Evolutionary conservation across 164 flowering plant species (phyloP).

Genomic region (Platanus orientalis): DNA sequence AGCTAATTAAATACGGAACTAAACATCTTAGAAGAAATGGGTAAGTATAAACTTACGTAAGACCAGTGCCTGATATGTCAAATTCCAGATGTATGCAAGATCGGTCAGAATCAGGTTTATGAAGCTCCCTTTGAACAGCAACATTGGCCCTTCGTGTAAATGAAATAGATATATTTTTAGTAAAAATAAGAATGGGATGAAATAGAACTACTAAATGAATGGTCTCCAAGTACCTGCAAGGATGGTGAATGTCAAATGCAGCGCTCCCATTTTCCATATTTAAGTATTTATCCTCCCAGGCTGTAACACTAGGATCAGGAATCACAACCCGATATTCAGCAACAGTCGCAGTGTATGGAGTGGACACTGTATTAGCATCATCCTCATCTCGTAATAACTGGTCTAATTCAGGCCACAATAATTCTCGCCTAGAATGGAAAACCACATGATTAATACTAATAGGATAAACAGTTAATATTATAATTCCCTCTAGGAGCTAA

Average conservation of each 20-base stretch:
- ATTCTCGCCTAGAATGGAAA: constrained; percentile 52
- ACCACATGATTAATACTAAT: neutral
- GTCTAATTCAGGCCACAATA: constrained; percentile 82
- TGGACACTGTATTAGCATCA: constrained; percentile 47
- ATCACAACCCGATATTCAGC: constrained; percentile 70
- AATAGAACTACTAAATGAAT: constrained; percentile 1
- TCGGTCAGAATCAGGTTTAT: constrained; percentile 75
- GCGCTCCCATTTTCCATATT: constrained; percentile 52
- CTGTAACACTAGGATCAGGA: constrained; percentile 37
- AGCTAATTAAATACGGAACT: too few relatives aligned
- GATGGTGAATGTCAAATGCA: constrained; percentile 72
- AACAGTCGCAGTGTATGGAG: constrained; percentile 76
- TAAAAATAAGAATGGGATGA: neutral
- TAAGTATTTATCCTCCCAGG: constrained; percentile 23
- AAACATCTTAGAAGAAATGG: neutral
- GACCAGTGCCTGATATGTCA: constrained; percentile 67
- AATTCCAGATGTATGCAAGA: constrained; percentile 95
- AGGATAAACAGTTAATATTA: neutral
- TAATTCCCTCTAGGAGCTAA: neutral
- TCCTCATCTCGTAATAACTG: constrained; percentile 60
- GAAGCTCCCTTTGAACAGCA: constrained; percentile 77
- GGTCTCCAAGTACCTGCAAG: constrained; percentile 57
- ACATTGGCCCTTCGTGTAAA: constrained; percentile 58
- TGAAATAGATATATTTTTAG: constrained; percentile 11
- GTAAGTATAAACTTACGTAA: constrained; percentile 50